Base-by-base conservation (phyloP, 2,329 filamentous ascomycete genomes). In the Paecilomyces sp. region DNA sequence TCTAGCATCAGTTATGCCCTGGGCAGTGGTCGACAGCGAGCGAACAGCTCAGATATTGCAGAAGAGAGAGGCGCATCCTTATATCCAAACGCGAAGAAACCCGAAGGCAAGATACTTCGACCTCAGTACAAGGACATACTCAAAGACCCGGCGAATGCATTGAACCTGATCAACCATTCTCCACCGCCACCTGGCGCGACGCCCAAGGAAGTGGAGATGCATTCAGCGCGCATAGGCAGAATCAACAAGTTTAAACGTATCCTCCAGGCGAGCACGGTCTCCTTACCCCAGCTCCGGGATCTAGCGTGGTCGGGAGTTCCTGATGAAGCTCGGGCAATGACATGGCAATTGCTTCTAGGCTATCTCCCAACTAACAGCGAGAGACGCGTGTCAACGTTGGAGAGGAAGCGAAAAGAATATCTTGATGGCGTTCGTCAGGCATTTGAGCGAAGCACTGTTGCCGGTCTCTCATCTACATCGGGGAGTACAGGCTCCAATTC, bases 161-260 rank as follows among this genome's bases (percentile, higher is more conserved):
- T 99, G 53, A 93, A 99, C 72, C 85, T 99, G 7, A 97, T 99
- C 68, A 90, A 90, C 67, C 92, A 99, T 75, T 87, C 92, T 5
- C 79, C 90, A 0, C 81, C 90, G 54, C 86, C 91, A 11, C 77
- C 83, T 28, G 88, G 89, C 70, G 91, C 92, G 2, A 84, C 87
- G 0, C 83, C 88, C 1, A 97, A 95, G 72, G 91, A 97, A 71
- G 81, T 88, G 18, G 93, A 97, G 70, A 88, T 88, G 12, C 88
- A 96, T 71, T 92, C 90, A 59, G 89, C 92, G 53, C 87, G 91
- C 61, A 94, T 96, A 67, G 89, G 90, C 6, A 88, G 94, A 63
- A 99, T 99, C 73, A 97, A 99, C 78, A 97, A 97, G 72, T 99
- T 99, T 79, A 99, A 99, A 76, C 89, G 89, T 68, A 90, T 99